Percentiles rank a stretch among this genome's conserved stretches.
These are phyloP conservation scores for Phaeosphaeriaceae sp. DNA, from an alignment of 2,329 filamentous ascomycete species.

Conservation along the genomic window DNA sequence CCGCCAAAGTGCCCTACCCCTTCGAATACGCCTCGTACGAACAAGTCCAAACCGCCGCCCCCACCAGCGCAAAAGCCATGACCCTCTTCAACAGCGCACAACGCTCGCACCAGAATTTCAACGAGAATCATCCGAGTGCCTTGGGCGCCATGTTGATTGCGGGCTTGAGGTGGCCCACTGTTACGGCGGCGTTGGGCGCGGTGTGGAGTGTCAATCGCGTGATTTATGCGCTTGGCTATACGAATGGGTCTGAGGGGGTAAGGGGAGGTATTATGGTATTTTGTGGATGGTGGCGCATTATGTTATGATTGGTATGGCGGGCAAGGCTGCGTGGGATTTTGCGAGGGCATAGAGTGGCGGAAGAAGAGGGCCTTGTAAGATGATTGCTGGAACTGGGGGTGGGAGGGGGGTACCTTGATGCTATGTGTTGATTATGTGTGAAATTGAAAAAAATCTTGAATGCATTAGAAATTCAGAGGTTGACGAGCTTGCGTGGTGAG, in stretches of 20 bases:
- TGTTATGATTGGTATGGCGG: slow-evolving; percentile 35
- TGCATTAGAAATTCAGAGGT: too few relatives aligned
- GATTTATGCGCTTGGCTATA: slow-evolving; percentile 58
- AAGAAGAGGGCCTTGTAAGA: too few relatives aligned
- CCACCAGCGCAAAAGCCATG: slow-evolving; percentile 51
- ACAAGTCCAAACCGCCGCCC: slow-evolving; percentile 53
- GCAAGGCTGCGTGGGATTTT: slow-evolving; percentile 33
- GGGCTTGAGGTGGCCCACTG: slow-evolving; percentile 60
- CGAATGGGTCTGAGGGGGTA: slow-evolving; percentile 49
- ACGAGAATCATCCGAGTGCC: slow-evolving; percentile 63
- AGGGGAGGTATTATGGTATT: slow-evolving; percentile 51
- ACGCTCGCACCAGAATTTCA: slow-evolving; percentile 61
- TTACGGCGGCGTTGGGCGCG: slow-evolving; percentile 54
- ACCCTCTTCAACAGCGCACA: slow-evolving; percentile 54
- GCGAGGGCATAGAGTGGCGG: slow-evolving; percentile 16
- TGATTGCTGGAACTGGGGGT: too few relatives aligned
- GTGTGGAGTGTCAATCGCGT: slow-evolving; percentile 59
- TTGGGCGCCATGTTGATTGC: slow-evolving; percentile 60
- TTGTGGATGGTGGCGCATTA: slow-evolving; percentile 43
- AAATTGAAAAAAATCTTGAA: too few relatives aligned
- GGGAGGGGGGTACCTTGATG: too few relatives aligned
- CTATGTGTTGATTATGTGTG: too few relatives aligned
- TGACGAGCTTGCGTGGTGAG: too few relatives aligned
- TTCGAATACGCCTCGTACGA: slow-evolving; percentile 64
- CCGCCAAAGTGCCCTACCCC: slow-evolving; percentile 63